Evolutionary conservation across 2,329 filamentous ascomycete species (phyloP).

Genomic region (Colletotrichum liriopes): DNA sequence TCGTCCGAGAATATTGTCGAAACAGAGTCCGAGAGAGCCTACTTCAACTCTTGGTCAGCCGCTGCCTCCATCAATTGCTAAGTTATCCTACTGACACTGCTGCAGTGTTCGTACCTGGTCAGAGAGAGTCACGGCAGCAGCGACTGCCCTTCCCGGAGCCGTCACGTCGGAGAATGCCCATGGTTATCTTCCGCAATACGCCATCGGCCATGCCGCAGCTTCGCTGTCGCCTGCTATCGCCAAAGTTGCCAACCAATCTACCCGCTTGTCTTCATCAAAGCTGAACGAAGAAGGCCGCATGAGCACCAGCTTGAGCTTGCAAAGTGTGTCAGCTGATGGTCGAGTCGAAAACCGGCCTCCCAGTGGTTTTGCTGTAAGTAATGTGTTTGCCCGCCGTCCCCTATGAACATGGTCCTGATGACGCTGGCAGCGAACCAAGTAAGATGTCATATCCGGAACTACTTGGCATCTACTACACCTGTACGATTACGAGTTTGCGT

Average conservation of each 20-base stretch:
- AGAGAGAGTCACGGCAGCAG: constrained; percentile 65
- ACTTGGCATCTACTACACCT: constrained; percentile 20
- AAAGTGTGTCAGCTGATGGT: constrained; percentile 51
- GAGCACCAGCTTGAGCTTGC: constrained; percentile 39
- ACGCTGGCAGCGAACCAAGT: constrained; percentile 23
- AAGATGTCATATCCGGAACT: background rate
- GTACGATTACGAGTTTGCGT: constrained; percentile 25
- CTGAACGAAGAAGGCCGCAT: constrained; percentile 46
- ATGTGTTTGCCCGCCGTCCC: background rate
- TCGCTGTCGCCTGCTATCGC: constrained; percentile 63
- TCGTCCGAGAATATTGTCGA: constrained; percentile 46
- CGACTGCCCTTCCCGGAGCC: constrained; percentile 61
- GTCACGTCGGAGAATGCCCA: constrained; percentile 69
- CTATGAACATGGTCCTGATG: background rate
- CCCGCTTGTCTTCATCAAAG: constrained; percentile 50
- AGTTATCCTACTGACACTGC: background rate
- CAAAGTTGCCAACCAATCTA: constrained; percentile 53
- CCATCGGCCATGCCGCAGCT: constrained; percentile 65
- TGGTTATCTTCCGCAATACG: constrained; percentile 69
- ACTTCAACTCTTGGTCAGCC: constrained; percentile 52
- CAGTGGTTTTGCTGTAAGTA: constrained; percentile 19
- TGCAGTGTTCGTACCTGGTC: constrained; percentile 38
- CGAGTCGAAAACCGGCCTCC: constrained; percentile 64
- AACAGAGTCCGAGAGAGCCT: constrained; percentile 66
- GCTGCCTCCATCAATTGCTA: no score